Evolutionary conservation across 2,329 filamentous ascomycete species (phyloP).

Genomic region (Trichoderma gracile): DNA sequence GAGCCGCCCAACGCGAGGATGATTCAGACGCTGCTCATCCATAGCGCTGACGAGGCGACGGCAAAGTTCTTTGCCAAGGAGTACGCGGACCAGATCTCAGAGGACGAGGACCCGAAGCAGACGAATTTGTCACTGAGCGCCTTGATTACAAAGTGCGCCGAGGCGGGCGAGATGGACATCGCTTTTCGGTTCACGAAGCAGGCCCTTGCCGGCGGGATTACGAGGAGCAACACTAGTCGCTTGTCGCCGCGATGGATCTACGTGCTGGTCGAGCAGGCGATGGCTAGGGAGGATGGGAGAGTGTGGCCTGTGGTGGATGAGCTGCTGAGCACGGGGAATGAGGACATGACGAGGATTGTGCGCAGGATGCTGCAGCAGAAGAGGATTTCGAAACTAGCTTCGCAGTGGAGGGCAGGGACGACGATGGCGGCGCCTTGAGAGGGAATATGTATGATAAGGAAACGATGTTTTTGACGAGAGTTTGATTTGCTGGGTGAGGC

Average conservation of each 20-base stretch:
- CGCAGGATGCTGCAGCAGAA: slow-evolving; percentile 33
- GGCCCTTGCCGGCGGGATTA: slow-evolving; percentile 26
- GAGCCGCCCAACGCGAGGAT: slow-evolving; percentile 33
- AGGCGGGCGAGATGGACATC: slow-evolving; percentile 37
- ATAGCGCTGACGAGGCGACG: slow-evolving; percentile 34
- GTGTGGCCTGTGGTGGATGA: slow-evolving; percentile 40
- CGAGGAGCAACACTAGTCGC: neutral
- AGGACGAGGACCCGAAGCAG: slow-evolving; percentile 25
- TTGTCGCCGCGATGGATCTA: slow-evolving; percentile 33
- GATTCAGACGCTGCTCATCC: slow-evolving; percentile 37
- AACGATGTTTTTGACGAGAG: too few relatives aligned
- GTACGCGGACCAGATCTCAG: slow-evolving; percentile 33
- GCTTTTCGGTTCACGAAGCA: slow-evolving; percentile 38
- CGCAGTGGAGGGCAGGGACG: slow-evolving; percentile 21
- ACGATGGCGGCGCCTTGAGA: neutral
- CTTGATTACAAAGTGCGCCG: slow-evolving; percentile 37
- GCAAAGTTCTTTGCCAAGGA: slow-evolving; percentile 35
- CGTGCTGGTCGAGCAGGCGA: slow-evolving; percentile 34
- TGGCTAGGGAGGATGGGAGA: slow-evolving; percentile 36
- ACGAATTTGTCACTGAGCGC: slow-evolving; percentile 30
- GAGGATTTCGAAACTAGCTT: slow-evolving; percentile 30
- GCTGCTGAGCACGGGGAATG: slow-evolving; percentile 30
- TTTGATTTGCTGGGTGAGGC: too few relatives aligned
- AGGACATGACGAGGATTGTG: slow-evolving; percentile 30
- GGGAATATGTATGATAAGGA: too few relatives aligned